Evolutionary conservation across 169 alveolate genomes (phyloP).

Genomic region (Cardiosporidium cionae): DNA sequence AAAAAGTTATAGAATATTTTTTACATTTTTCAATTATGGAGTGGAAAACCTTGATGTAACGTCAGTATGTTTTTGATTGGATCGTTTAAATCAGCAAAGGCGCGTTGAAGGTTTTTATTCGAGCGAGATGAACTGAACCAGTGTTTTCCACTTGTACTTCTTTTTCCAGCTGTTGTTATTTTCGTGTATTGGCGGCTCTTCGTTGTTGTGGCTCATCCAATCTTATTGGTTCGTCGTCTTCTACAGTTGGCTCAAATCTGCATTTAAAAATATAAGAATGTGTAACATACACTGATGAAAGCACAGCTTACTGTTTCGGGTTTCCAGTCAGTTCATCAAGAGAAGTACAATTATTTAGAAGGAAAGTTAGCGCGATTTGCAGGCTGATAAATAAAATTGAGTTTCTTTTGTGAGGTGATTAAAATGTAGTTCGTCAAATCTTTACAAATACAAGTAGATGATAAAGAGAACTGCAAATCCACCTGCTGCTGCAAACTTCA

Average conservation of each 20-base stretch:
- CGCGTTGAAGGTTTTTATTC: too few species aligned
- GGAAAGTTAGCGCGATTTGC: constrained; percentile 12
- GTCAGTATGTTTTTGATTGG: too few species aligned
- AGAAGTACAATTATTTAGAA: constrained; percentile 15
- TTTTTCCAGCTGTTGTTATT: too few species aligned
- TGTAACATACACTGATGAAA: not conserved
- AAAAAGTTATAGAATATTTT: too few species aligned
- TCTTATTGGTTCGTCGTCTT: not conserved
- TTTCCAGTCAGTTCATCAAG: constrained; percentile 15
- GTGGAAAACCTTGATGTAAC: too few species aligned
- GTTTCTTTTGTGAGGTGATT: not conserved
- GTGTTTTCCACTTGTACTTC: too few species aligned
- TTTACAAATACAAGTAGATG: not conserved
- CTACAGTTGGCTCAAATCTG: not conserved
- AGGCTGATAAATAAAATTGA: not conserved
- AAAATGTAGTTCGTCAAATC: not conserved
- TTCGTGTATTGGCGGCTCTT: too few species aligned
- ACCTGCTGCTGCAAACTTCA: not conserved
- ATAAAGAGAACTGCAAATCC: not conserved
- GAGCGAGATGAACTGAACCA: too few species aligned
- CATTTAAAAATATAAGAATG: not conserved
- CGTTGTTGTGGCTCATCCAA: not conserved
- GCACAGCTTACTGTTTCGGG: constrained; percentile 14
- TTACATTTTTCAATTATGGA: too few species aligned
- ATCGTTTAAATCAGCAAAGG: too few species aligned